These are phyloP conservation scores for Diaporthe amygdali DNA, from an alignment of 2,329 filamentous ascomycete genomes.

Conservation along the genomic window DNA sequence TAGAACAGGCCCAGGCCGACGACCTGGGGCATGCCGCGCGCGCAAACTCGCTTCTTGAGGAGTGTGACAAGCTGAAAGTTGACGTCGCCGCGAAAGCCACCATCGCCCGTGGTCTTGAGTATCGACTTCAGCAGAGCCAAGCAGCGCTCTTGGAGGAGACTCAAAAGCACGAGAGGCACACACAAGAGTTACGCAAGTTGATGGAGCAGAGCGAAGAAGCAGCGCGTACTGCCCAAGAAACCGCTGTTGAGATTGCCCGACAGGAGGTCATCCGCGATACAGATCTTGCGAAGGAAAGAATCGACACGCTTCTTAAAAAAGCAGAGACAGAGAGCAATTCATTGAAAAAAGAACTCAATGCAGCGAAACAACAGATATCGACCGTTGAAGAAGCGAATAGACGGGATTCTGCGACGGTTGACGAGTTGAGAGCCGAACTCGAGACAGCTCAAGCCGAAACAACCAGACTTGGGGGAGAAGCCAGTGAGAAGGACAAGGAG, in stretches of 20 bases:
- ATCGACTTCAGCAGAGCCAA: constrained; percentile 26
- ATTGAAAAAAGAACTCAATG: constrained; percentile 35
- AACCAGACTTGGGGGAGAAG: not conserved
- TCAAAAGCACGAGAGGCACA: constrained; percentile 24
- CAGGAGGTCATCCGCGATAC: constrained; percentile 37
- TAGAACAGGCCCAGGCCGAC: constrained; percentile 24
- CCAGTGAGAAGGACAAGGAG: not conserved
- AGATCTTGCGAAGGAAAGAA: constrained; percentile 31
- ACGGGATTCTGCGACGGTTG: constrained; percentile 19
- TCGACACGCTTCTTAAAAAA: constrained; percentile 33
- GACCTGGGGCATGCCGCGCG: constrained; percentile 20
- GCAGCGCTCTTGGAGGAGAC: constrained; percentile 23
- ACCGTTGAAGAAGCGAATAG: constrained; percentile 18
- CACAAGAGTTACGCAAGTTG: constrained; percentile 26
- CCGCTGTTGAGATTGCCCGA: constrained; percentile 36
- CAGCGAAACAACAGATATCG: constrained; percentile 30
- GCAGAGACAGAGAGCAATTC: constrained; percentile 28
- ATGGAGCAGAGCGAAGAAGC: constrained; percentile 29
- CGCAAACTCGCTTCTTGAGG: constrained; percentile 1
- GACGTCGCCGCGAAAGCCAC: constrained; percentile 26
- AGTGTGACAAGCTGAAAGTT: constrained; percentile 24
- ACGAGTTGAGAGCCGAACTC: constrained; percentile 7
- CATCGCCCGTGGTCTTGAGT: constrained; percentile 27
- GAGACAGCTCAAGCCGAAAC: not conserved
- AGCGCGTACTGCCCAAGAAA: constrained; percentile 24